Evolutionary conservation across 331 rosid genomes (phyloP).

Genomic region (Cydonia oblonga): DNA sequence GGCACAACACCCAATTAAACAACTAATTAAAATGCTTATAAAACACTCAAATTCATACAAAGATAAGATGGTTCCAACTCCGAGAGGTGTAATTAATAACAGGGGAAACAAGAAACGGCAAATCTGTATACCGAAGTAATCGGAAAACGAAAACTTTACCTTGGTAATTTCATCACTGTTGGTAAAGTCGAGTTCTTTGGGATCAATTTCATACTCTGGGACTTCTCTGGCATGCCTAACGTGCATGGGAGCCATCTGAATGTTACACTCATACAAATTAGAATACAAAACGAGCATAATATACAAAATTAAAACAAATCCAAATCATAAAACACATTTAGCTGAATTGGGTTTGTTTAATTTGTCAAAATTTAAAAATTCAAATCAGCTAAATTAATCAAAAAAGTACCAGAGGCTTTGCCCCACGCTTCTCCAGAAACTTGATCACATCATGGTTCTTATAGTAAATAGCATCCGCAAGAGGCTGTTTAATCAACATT

Average conservation of each 20-base stretch:
- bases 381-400: background rate
- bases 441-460: conserved; percentile 65
- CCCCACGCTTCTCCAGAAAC: conserved; percentile 78
- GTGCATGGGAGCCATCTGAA: conserved; percentile 77
- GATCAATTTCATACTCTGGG: conserved; percentile 84
- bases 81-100: background rate
- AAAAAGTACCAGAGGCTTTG: conserved; percentile 44
- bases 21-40: background rate
- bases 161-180: conserved; percentile 65
- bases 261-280: conserved; percentile 3
- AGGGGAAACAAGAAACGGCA: background rate
- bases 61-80: background rate
- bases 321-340: background rate
- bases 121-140: background rate
- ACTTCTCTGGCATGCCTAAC: conserved; percentile 69
- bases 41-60: background rate
- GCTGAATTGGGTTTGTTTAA: background rate
- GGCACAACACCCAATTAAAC: background rate
- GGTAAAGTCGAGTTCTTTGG: conserved; percentile 77
- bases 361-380: background rate
- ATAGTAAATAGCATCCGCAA: conserved; percentile 76
- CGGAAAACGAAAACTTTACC: conserved; percentile 22
- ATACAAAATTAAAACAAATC: background rate
- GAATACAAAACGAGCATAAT: background rate
- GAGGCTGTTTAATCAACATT: conserved; percentile 47